phyloP scores from a whole-genome alignment of 2,329 filamentous ascomycete genomes.

The Thermomyces lanuginosus region DNA sequence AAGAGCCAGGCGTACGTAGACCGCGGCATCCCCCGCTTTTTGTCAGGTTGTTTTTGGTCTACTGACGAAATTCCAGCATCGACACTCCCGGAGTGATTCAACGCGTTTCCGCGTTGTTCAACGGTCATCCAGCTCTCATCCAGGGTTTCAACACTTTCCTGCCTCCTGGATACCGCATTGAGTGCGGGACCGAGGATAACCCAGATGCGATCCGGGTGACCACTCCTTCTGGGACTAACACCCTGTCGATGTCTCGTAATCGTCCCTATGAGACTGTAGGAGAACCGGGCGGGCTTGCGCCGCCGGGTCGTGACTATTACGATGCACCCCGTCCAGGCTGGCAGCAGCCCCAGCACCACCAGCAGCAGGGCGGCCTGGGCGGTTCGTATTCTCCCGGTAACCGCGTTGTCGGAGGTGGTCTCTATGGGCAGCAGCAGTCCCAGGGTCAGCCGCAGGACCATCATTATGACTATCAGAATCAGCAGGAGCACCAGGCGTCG shows the following conservation, averaged over 20 bases:
- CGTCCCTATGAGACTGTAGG: constrained; percentile 18
- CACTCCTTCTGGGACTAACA: constrained; percentile 92
- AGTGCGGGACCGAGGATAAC: constrained; percentile 85
- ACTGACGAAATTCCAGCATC: constrained; percentile 40
- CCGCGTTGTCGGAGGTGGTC: constrained; percentile 19
- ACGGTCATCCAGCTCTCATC: constrained; percentile 85
- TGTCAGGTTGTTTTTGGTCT: constrained; percentile 1
- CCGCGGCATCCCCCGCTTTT: constrained; percentile 9
- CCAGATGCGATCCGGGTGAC: constrained; percentile 94
- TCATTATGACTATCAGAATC: constrained; percentile 27
- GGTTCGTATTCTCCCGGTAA: constrained; percentile 27
- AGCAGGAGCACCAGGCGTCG: constrained; percentile 32
- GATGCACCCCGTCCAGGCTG: constrained; percentile 24
- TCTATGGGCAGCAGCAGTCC: constrained; percentile 21
- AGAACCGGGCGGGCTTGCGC: constrained; percentile 15
- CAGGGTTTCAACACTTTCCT: constrained; percentile 98
- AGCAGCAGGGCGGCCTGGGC: constrained; percentile 16
- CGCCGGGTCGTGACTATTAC: constrained; percentile 24
- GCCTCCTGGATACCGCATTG: constrained; percentile 87
- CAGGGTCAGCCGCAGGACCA: constrained; percentile 26
- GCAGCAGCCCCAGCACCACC: constrained; percentile 20
- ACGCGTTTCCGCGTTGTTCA: constrained; percentile 86
- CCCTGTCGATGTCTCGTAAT: constrained; percentile 54
- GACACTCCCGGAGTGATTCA: constrained; percentile 97
- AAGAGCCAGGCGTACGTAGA: constrained; percentile 85